A percentile compares a stretch with the other conserved stretches of the same genome.
These are phyloP conservation scores for Chlorella sp. DNA, from an alignment of 139 green algal genomes.

Conservation along the genomic window DNA sequence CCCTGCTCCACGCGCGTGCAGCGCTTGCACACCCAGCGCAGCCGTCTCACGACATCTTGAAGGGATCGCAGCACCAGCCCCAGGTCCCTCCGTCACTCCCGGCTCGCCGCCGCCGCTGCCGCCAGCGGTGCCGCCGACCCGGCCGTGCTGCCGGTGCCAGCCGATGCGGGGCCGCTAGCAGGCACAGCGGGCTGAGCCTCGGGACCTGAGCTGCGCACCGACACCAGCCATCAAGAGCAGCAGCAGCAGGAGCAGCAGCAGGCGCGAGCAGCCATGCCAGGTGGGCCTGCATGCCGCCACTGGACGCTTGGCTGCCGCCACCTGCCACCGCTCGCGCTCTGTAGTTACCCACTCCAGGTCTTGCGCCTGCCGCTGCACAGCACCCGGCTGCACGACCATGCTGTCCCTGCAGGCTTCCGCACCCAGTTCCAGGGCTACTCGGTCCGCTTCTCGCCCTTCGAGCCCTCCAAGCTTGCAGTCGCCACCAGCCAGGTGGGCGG, in stretches of 20 bases:
- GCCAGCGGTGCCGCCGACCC: neutral
- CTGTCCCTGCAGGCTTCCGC: slow-evolving; percentile 58
- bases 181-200: neutral
- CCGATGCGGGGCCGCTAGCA: neutral
- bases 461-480: slow-evolving; percentile 87
- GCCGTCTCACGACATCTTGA: too few relatives aligned
- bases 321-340: too few relatives aligned
- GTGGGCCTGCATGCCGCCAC: neutral
- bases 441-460: slow-evolving; percentile 88
- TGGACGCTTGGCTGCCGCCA: neutral
- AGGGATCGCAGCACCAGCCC: too few relatives aligned
- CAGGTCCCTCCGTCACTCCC: too few relatives aligned
- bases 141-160: neutral
- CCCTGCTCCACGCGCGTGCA: too few relatives aligned
- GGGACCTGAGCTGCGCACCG: neutral
- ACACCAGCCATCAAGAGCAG: too few relatives aligned
- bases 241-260: neutral
- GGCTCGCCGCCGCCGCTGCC: neutral
- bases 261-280: neutral
- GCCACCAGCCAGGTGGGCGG: slow-evolving; percentile 62
- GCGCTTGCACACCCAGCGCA: too few relatives aligned
- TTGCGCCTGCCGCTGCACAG: too few relatives aligned
- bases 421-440: slow-evolving; percentile 82
- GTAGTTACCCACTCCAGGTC: too few relatives aligned
- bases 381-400: too few relatives aligned